Evolutionary conservation across 306 rosid species (phyloP).

Genomic region (Neltuma alba): DNA sequence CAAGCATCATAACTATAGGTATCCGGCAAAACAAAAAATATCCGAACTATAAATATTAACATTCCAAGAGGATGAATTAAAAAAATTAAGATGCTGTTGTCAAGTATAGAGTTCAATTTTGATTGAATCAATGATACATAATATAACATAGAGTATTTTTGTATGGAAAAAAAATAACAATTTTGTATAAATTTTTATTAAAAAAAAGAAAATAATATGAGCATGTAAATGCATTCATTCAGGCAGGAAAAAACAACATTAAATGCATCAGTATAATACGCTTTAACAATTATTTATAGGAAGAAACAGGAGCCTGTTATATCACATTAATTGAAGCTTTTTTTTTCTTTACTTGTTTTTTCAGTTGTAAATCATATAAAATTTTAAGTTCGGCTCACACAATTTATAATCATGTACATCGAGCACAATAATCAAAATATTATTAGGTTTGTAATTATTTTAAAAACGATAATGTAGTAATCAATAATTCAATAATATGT

Average conservation of each 20-base stretch:
- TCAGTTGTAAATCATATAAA: too few relatives aligned
- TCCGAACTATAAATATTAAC: background rate
- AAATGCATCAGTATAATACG: background rate
- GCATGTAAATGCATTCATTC: background rate
- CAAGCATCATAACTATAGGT: too few relatives aligned
- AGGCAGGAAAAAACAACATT: background rate
- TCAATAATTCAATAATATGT: too few relatives aligned
- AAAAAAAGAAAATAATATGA: background rate
- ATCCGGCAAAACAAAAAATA: too few relatives aligned
- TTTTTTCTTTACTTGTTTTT: too few relatives aligned
- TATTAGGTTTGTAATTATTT: background rate
- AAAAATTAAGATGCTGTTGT: background rate
- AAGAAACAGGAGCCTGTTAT: background rate
- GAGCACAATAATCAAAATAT: background rate
- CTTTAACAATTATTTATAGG: background rate
- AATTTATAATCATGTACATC: background rate
- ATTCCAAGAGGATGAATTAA: background rate
- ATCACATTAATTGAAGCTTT: background rate
- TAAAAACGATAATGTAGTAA: slow-evolving; percentile 37
- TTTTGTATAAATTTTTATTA: background rate
- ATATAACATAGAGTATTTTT: background rate
- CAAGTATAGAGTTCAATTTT: background rate
- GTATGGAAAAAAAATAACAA: background rate
- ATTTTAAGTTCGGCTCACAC: background rate
- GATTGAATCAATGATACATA: background rate